Base-by-base conservation (phyloP, 371 early-diverging fungal genomes). In the Quaeritorhiza haematococci region DNA sequence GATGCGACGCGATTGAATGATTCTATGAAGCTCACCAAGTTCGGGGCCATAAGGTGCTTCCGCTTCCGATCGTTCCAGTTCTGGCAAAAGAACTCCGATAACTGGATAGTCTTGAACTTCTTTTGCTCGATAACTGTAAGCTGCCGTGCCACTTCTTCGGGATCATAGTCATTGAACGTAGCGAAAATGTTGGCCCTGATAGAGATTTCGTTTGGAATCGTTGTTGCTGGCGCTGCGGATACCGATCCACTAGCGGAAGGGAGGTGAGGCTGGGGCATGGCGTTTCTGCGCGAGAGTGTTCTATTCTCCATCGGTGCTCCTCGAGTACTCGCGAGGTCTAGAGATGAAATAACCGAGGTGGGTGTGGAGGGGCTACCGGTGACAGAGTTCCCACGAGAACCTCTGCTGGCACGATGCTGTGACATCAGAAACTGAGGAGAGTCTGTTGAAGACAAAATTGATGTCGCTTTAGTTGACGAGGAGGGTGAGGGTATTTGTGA, bases 1-100 rank as follows among this genome's bases (percentile, higher is more conserved):
- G 78, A 79, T 5, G 84, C 78, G 3, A 80, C 73, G 33, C 73
- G 71, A 67, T 85, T 84, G 60, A 84, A 85, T 79, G 80, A 82
- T 21, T 65, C 66, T n/a, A 82, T 81, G 44, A 84, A 67, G 2
- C 61, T 59, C 6, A 63, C 69, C 21, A 85, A 64, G 41, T 72
- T 67, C 1, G 80, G 76, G n/a, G 74, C 65, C 10, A 61, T 62
- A 29, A 29, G 28, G 35, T 61, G 27, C 29, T 41, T 53, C 13
- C 49, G 46, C 38, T 45, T n/a, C n/a, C 46, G 48, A 26, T 62
- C 64, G 52, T 65, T 68, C 72, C 79, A 75, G 0, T 61, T 57
- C 49, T 85, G 82, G 42, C 66, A 65, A 58, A 68, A 78, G 33
- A 84, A 69, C 72, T 85, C 85, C 24, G 68, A 69, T 5, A 71